Percentiles rank a stretch among this genome's conserved stretches.
These are phyloP conservation scores for Wilcoxina mikolae DNA, from an alignment of 495 filamentous ascomycete genomes.

Conservation along the genomic window DNA sequence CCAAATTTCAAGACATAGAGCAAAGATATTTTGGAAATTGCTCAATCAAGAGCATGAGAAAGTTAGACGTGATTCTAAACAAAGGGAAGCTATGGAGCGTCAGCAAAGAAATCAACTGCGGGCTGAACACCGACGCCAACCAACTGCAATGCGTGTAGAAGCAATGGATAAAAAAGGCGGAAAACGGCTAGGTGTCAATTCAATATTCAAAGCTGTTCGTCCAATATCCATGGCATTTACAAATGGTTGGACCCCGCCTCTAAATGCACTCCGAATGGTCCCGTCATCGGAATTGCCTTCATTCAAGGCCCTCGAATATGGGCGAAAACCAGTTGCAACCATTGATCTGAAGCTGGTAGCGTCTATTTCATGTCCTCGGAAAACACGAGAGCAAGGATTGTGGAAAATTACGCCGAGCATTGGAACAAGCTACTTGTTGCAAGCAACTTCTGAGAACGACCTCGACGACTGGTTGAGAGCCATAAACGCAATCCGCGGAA, in stretches of 20 bases:
- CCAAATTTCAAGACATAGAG: constrained; percentile 15
- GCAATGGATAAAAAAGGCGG: constrained; percentile 23
- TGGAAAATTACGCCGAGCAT: constrained; percentile 24
- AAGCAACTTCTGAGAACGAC: constrained; percentile 26
- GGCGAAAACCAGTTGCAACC: constrained; percentile 20
- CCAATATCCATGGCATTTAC: constrained; percentile 29
- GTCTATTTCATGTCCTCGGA: constrained; percentile 20
- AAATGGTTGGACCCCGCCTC: constrained; percentile 26
- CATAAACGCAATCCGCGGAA: constrained; percentile 24
- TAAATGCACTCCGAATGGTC: constrained; percentile 17
- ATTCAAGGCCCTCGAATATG: constrained; percentile 22
- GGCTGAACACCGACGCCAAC: constrained; percentile 25
- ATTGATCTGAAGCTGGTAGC: constrained; percentile 20
- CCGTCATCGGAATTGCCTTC: constrained; percentile 22
- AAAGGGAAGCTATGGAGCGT: constrained; percentile 27
- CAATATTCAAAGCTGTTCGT: constrained; percentile 28
- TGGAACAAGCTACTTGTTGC: constrained; percentile 25
- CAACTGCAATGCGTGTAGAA: constrained; percentile 23
- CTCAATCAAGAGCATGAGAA: constrained; percentile 30
- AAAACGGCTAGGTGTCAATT: constrained; percentile 28
- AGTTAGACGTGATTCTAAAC: constrained; percentile 26
- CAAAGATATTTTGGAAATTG: constrained; percentile 27
- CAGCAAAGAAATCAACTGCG: constrained; percentile 24
- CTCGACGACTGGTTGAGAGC: constrained; percentile 26
- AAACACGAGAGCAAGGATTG: constrained; percentile 22